Conservation (phyloP, 2,329 filamentous ascomycete genomes). For the Annulohypoxylon truncatum region DNA sequence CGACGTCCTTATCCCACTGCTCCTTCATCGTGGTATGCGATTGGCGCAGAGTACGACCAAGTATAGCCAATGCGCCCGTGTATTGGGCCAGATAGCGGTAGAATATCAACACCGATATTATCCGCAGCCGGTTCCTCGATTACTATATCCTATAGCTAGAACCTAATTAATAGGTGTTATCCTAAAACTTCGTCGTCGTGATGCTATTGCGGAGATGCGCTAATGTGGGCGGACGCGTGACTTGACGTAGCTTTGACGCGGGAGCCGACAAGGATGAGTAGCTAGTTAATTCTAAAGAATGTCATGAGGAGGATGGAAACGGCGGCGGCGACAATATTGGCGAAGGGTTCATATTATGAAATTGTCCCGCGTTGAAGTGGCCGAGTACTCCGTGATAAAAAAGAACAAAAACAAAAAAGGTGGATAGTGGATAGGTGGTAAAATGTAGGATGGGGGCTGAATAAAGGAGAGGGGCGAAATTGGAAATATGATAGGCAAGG, state of each 20-base stretch:
- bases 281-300: background rate
- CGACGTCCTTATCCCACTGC: slow-evolving; percentile 42
- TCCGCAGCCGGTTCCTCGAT: background rate
- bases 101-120: slow-evolving; percentile 1
- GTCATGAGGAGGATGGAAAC: slow-evolving; percentile 7
- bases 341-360: slow-evolving; percentile 29
- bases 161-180: background rate
- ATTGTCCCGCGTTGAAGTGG: background rate
- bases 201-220: slow-evolving; percentile 7
- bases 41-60: slow-evolving; percentile 9
- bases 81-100: slow-evolving; percentile 3
- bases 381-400: background rate
- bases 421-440: background rate
- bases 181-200: slow-evolving; percentile 6
- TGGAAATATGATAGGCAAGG: slow-evolving; percentile 24
- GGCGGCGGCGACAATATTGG: slow-evolving; percentile 14
- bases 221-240: background rate
- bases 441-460: slow-evolving; percentile 7
- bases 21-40: slow-evolving; percentile 39
- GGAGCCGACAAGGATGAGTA: slow-evolving; percentile 4
- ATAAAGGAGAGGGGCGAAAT: slow-evolving; percentile 32
- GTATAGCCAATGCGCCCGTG: background rate
- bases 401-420: slow-evolving; percentile 11
- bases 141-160: background rate
- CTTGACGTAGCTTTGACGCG: background rate